phyloP scores from a whole-genome alignment of 169 alveolate species.

The Eimeria praecox region DNA sequence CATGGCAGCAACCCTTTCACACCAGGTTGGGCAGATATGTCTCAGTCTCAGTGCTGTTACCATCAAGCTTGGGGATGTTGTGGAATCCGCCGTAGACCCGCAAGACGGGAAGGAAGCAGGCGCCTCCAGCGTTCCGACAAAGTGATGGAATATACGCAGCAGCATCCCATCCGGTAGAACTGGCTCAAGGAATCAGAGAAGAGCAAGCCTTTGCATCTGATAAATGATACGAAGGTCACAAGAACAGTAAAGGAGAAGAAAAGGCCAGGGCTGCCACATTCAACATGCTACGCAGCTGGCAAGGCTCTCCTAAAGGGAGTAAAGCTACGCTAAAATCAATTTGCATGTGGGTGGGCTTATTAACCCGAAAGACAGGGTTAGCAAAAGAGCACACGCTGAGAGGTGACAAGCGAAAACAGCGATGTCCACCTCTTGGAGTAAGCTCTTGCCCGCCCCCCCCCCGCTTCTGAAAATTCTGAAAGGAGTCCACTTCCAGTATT shows the following conservation, averaged over 20 bases:
- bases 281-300: background rate
- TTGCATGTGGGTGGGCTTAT: background rate
- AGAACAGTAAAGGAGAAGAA: background rate
- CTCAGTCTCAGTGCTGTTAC: slow-evolving; percentile 42
- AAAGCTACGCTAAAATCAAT: background rate
- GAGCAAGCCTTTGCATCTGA: background rate
- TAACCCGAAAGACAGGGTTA: background rate
- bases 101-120: background rate
- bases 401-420: background rate
- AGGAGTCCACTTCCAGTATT: too few species aligned
- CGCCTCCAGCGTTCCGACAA: background rate
- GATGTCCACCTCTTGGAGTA: background rate
- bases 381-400: background rate
- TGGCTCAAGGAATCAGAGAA: background rate
- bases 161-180: background rate
- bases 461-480: background rate
- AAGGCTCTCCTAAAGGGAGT: background rate
- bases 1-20: slow-evolving; percentile 38
- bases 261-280: background rate
- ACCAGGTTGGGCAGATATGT: slow-evolving; percentile 42
- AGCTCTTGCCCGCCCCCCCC: background rate
- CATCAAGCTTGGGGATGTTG: background rate
- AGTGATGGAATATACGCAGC: background rate
- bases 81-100: background rate
- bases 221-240: background rate